Evolutionary conservation across 2,329 filamentous ascomycete genomes (phyloP).

Genomic region (Diatrype stigma): DNA sequence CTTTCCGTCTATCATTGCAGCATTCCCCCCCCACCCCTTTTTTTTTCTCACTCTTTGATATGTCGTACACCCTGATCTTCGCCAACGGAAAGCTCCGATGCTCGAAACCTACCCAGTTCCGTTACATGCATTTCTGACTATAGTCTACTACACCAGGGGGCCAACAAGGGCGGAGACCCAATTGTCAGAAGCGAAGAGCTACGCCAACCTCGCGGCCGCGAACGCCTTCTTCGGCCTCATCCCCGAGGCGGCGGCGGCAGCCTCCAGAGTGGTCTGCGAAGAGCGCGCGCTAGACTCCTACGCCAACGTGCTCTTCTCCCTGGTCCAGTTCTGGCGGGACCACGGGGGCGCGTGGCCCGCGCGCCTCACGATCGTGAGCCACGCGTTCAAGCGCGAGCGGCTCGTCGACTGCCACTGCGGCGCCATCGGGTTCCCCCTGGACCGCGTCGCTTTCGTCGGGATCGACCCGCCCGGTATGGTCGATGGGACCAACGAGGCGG

Average conservation of each 20-base stretch:
- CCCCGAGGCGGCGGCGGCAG: slow-evolving; percentile 6
- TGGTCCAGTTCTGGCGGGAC: slow-evolving; percentile 54
- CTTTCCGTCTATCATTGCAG: too few species aligned
- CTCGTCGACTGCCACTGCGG: slow-evolving; percentile 61
- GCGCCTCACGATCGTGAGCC: slow-evolving; percentile 60
- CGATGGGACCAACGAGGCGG: slow-evolving; percentile 32
- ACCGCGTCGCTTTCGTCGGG: slow-evolving; percentile 50
- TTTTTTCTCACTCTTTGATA: too few species aligned
- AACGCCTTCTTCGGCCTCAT: slow-evolving; percentile 44
- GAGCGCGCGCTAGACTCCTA: slow-evolving; percentile 77
- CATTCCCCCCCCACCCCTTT: too few species aligned
- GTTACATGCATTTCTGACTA: neutral
- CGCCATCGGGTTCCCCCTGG: slow-evolving; percentile 52
- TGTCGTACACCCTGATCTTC: too few species aligned
- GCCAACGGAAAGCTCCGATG: too few species aligned
- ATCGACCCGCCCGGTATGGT: slow-evolving; percentile 57
- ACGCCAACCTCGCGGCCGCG: slow-evolving; percentile 48
- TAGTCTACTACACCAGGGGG: slow-evolving; percentile 49
- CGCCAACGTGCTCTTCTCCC: slow-evolving; percentile 76
- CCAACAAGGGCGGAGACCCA: slow-evolving; percentile 56
- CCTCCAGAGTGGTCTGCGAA: slow-evolving; percentile 53
- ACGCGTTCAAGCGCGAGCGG: slow-evolving; percentile 63
- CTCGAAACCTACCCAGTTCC: too few species aligned
- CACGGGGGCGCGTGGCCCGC: slow-evolving; percentile 47
- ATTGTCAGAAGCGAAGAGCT: slow-evolving; percentile 60